These are phyloP conservation scores for Cladosporium halotolerans DNA, from an alignment of 2,329 filamentous ascomycete genomes.

Conservation along the genomic window DNA sequence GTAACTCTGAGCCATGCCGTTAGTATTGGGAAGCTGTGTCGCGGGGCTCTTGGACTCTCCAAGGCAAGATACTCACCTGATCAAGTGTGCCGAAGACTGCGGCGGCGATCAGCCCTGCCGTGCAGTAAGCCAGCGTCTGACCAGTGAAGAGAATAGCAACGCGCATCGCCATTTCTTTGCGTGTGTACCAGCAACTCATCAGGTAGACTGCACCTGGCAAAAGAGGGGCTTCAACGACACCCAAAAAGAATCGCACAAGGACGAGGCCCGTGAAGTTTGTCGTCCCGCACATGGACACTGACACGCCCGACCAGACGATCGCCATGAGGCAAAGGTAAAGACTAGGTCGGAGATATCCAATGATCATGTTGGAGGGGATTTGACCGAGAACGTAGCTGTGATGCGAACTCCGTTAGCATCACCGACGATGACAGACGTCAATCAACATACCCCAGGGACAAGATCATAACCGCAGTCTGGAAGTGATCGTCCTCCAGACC, in stretches of 20 bases:
- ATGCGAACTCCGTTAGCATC: constrained; percentile 17
- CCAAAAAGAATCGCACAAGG: constrained; percentile 19
- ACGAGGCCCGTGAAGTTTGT: constrained; percentile 22
- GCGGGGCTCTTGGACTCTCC: constrained; percentile 53
- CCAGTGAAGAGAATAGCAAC: constrained; percentile 22
- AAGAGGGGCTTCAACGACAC: constrained; percentile 14
- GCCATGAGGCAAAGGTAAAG: constrained; percentile 34
- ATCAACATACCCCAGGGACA: background rate
- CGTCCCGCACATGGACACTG: constrained; percentile 18
- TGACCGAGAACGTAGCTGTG: constrained; percentile 37
- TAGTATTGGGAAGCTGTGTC: constrained; percentile 52
- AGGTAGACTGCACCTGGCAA: constrained; percentile 13
- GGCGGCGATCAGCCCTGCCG: constrained; percentile 53
- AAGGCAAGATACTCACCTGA: constrained; percentile 41
- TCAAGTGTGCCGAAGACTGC: constrained; percentile 60
- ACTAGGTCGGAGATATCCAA: constrained; percentile 38
- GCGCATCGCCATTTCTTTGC: constrained; percentile 25
- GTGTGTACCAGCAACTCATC: constrained; percentile 36
- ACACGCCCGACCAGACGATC: constrained; percentile 29
- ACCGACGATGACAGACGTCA: background rate
- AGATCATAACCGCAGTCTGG: constrained; percentile 49
- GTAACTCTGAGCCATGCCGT: constrained; percentile 20
- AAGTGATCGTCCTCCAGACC: constrained; percentile 51
- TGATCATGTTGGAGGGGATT: constrained; percentile 39
- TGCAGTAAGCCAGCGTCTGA: constrained; percentile 56